Percentiles rank a stretch among this genome's conserved stretches.
These are phyloP conservation scores for Galerina marginata DNA, from an alignment of 768 basidiomycete species.

Conservation along the genomic window DNA sequence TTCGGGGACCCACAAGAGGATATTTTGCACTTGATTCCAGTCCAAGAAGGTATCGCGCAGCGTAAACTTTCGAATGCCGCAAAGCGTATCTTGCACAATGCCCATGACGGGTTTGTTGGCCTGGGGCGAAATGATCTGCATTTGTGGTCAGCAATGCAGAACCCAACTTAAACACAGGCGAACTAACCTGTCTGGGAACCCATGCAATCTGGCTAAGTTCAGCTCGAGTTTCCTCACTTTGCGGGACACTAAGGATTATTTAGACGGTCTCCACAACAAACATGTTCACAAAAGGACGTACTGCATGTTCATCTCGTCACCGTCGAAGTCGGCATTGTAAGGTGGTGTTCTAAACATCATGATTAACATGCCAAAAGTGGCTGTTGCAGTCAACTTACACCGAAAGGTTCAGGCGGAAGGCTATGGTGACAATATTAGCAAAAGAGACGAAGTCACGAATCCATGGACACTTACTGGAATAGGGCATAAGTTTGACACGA, in stretches of 20 bases:
- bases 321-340: constrained; percentile 99
- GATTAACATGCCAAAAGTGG: constrained; percentile 32
- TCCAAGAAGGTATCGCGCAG: constrained; percentile 95
- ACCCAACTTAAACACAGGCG: background rate
- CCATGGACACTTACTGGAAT: constrained; percentile 79
- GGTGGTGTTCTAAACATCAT: constrained; percentile 76
- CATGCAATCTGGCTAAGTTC: constrained; percentile 98
- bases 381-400: constrained; percentile 66
- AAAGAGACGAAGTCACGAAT: background rate
- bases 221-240: constrained; percentile 97
- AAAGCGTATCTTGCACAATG: constrained; percentile 98
- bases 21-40: constrained; percentile 96
- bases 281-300: constrained; percentile 48
- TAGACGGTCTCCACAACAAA: background rate
- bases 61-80: constrained; percentile 97
- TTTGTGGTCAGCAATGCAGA: background rate
- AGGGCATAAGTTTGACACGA: constrained; percentile 95
- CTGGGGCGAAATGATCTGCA: constrained; percentile 96
- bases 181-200: constrained; percentile 90
- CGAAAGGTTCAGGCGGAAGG: constrained; percentile 97
- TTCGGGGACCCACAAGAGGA: constrained; percentile 95
- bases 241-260: constrained; percentile 73
- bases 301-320: constrained; percentile 99
- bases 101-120: constrained; percentile 99
- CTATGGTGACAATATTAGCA: constrained; percentile 43